Evolutionary conservation across 768 basidiomycete species (phyloP).

Genomic region (Suillus weaverae): DNA sequence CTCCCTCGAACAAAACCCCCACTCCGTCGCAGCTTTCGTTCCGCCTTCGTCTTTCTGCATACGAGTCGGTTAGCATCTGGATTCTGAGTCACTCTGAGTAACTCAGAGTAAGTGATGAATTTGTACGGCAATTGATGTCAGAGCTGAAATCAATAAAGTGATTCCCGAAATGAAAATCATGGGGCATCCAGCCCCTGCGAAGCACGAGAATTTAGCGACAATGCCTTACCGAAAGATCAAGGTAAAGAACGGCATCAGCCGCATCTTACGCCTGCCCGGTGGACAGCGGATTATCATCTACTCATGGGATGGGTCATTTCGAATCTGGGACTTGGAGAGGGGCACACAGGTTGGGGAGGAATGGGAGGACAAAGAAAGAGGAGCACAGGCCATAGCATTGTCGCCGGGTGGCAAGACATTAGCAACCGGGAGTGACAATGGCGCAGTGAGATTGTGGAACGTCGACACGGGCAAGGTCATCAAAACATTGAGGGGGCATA

Average conservation of each 20-base stretch:
- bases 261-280: neutral
- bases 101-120: neutral
- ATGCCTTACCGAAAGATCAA: neutral
- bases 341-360: neutral
- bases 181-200: neutral
- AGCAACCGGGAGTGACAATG: neutral
- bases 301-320: neutral
- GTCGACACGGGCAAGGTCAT: neutral
- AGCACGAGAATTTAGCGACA: neutral
- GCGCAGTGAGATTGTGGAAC: neutral
- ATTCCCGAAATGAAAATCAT: neutral
- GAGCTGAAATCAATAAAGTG: neutral
- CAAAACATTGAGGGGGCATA: neutral
- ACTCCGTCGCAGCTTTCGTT: neutral
- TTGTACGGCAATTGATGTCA: neutral
- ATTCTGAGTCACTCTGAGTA: neutral
- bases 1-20: neutral
- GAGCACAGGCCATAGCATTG: neutral
- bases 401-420: neutral
- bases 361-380: neutral
- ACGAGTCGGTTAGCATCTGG: neutral
- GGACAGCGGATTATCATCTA: neutral
- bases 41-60: neutral
- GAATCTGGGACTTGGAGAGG: neutral
- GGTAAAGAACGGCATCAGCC: neutral